Conservation (phyloP, 164 flowering plant genomes). For the Kalanchoe fedtschenkoi region DNA sequence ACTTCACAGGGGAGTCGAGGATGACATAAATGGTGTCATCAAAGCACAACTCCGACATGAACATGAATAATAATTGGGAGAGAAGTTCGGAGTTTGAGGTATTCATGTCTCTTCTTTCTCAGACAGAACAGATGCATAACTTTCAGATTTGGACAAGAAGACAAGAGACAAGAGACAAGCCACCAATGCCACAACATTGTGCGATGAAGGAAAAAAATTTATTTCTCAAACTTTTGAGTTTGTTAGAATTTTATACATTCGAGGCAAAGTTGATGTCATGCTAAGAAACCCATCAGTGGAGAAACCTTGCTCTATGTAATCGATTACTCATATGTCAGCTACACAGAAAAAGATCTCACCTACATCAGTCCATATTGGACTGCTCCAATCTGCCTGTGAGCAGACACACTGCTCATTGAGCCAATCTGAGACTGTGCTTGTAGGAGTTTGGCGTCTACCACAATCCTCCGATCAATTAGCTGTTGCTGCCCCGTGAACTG, state of each 20-base stretch:
- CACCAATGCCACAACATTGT: too few relatives aligned
- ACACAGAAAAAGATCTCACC: background rate
- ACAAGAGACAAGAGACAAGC: too few relatives aligned
- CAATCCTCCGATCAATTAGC: slow-evolving; percentile 26
- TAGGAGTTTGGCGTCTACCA: slow-evolving; percentile 42
- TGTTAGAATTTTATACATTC: background rate
- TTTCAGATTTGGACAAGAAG: too few relatives aligned
- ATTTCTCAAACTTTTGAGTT: background rate
- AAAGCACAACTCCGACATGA: background rate
- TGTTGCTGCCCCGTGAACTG: slow-evolving; percentile 25
- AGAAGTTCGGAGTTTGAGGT: too few relatives aligned
- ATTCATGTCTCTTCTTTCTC: too few relatives aligned
- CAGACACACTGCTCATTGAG: slow-evolving; percentile 33
- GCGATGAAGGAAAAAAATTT: too few relatives aligned
- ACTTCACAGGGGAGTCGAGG: background rate
- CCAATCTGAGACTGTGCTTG: slow-evolving; percentile 51
- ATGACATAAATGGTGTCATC: slow-evolving; percentile 2
- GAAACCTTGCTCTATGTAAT: background rate
- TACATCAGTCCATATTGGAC: slow-evolving; percentile 48
- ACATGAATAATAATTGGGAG: background rate
- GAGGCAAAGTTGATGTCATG: background rate
- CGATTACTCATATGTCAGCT: background rate
- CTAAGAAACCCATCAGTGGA: background rate
- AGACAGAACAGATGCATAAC: too few relatives aligned
- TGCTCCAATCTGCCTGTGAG: slow-evolving; percentile 54